Conservation (phyloP, 305 asterid genomes). For the Fraxinus floribunda region DNA sequence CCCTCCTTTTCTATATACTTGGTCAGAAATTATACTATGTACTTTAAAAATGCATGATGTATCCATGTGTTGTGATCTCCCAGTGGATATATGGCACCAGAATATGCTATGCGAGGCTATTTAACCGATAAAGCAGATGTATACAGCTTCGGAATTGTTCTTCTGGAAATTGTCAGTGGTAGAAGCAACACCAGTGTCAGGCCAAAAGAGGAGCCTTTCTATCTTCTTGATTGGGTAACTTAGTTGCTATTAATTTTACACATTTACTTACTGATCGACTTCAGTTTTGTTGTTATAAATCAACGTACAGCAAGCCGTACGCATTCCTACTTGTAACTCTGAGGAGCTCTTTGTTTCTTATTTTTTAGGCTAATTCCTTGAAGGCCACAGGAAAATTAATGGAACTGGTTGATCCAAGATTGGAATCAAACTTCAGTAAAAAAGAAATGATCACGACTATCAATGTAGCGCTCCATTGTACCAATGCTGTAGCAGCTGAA, state of each 20-base stretch:
- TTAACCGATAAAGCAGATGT: conserved; percentile 44
- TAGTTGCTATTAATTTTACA: not conserved
- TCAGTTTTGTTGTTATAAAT: not conserved
- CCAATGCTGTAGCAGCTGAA: conserved; percentile 39
- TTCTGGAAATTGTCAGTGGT: conserved; percentile 38
- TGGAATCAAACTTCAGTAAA: conserved; percentile 40
- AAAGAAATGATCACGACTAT: conserved; percentile 42
- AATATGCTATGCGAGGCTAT: conserved; percentile 36
- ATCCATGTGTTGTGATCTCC: not conserved
- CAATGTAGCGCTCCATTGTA: conserved; percentile 51
- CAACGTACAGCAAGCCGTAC: not conserved
- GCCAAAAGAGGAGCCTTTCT: conserved; percentile 26
- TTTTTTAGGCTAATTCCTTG: conserved; percentile 50
- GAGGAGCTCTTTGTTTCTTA: not conserved
- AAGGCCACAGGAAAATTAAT: conserved; percentile 36
- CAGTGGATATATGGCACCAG: conserved; percentile 50
- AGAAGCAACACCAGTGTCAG: conserved; percentile 22
- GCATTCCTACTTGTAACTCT: not conserved
- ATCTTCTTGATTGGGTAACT: conserved; percentile 49
- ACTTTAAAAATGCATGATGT: not conserved
- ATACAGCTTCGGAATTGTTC: conserved; percentile 42
- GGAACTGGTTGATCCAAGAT: conserved; percentile 55
- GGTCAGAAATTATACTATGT: not conserved
- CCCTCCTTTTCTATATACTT: not conserved
- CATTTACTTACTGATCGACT: not conserved